A percentile compares a stretch with the other conserved stretches of the same genome.
Conservation (phyloP, 805 yeast genomes). For the Candida golubevii region DNA sequence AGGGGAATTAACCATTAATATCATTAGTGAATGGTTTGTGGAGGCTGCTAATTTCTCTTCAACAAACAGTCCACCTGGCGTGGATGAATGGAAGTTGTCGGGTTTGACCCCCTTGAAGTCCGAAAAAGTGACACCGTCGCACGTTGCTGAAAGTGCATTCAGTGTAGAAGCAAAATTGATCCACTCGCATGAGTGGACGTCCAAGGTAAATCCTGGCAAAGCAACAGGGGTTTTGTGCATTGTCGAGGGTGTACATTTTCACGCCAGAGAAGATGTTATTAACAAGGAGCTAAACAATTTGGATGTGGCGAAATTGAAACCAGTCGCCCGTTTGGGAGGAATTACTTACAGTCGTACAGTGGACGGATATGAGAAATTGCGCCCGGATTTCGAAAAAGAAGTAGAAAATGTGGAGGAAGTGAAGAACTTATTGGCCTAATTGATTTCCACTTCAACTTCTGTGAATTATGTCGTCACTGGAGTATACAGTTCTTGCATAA, state of each 20-base stretch:
- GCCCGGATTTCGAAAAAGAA: slow-evolving; percentile 36
- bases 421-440: not conserved
- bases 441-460: too few relatives aligned
- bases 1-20: slow-evolving; percentile 50
- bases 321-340: slow-evolving; percentile 51
- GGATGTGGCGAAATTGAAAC: slow-evolving; percentile 46
- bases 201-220: slow-evolving; percentile 32
- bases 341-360: slow-evolving; percentile 42
- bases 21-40: slow-evolving; percentile 58
- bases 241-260: slow-evolving; percentile 56
- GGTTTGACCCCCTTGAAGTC: slow-evolving; percentile 50
- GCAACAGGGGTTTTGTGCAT: slow-evolving; percentile 38
- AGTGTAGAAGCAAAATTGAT: slow-evolving; percentile 52
- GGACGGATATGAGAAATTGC: slow-evolving; percentile 42
- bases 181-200: slow-evolving; percentile 40
- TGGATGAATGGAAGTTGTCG: slow-evolving; percentile 52
- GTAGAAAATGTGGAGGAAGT: slow-evolving; percentile 4
- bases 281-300: slow-evolving; percentile 36
- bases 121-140: slow-evolving; percentile 45
- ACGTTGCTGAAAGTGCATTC: slow-evolving; percentile 60
- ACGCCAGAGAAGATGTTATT: slow-evolving; percentile 51
- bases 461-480: too few relatives aligned
- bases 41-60: slow-evolving; percentile 58
- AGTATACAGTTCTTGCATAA: too few relatives aligned
- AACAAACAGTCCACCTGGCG: slow-evolving; percentile 43